Evolutionary conservation across 2,329 filamentous ascomycete species (phyloP).

Genomic region (Dothiorella sarmentorum): DNA sequence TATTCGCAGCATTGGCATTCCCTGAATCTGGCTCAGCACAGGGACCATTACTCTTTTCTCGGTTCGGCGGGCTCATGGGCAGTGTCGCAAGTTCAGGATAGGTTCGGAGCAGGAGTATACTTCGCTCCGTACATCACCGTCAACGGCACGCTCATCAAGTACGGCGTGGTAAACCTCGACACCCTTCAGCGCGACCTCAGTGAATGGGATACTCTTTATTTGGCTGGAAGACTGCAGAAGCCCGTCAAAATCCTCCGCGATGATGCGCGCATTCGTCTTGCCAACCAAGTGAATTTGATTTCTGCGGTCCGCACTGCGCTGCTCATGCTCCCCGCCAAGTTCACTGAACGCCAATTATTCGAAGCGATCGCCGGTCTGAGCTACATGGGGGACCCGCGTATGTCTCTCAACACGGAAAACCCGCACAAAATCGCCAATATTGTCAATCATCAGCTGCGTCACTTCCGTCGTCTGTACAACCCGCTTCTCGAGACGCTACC

Average conservation of each 20-base stretch:
- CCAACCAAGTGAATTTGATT: constrained; percentile 93
- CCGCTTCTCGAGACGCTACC: constrained; percentile 86
- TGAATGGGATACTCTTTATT: constrained; percentile 90
- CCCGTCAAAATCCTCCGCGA: constrained; percentile 97
- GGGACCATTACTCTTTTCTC: constrained; percentile 86
- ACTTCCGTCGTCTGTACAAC: constrained; percentile 88
- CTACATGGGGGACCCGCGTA: constrained; percentile 94
- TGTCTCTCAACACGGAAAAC: constrained; percentile 68
- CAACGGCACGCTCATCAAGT: constrained; percentile 95
- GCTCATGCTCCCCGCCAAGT: constrained; percentile 75
- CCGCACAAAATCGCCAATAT: constrained; percentile 92
- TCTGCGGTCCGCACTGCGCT: constrained; percentile 88
- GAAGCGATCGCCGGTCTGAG: constrained; percentile 87
- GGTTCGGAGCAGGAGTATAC: constrained; percentile 89
- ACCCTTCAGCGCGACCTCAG: constrained; percentile 83
- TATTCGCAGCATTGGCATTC: constrained; percentile 97
- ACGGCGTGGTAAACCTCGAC: constrained; percentile 91
- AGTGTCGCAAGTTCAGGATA: constrained; percentile 82
- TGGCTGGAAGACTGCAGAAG: constrained; percentile 95
- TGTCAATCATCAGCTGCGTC: constrained; percentile 82
- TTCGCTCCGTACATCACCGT: constrained; percentile 95
- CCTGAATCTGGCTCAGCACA: constrained; percentile 82
- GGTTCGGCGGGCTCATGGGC: constrained; percentile 79
- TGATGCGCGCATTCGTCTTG: constrained; percentile 84
- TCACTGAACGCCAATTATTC: constrained; percentile 86